A percentile compares a stretch with the other conserved stretches of the same genome.
Conservation (phyloP, 768 basidiomycete genomes). For the Tylopilus plumbeoviolaceoides region DNA sequence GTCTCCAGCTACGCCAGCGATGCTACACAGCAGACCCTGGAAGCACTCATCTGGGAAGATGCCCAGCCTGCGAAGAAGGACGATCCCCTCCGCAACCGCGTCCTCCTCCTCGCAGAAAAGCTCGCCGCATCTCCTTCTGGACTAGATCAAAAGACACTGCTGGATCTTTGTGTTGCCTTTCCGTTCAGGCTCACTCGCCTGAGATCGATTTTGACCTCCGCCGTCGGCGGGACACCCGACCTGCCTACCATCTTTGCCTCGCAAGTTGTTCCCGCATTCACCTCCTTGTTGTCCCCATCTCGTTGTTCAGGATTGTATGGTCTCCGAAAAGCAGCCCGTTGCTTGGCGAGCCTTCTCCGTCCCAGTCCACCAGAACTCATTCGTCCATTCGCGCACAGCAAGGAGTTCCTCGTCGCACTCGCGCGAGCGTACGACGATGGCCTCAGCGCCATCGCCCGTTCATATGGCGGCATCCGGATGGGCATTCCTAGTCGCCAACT, state of each 20-base stretch:
- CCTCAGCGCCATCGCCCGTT: constrained; percentile 48
- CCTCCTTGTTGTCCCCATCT: constrained; percentile 41
- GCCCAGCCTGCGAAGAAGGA: constrained; percentile 33
- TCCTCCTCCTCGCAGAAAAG: constrained; percentile 55
- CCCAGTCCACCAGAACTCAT: constrained; percentile 46
- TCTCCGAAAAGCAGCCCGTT: constrained; percentile 59
- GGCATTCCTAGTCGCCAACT: constrained; percentile 28
- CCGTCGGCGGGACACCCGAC: constrained; percentile 32
- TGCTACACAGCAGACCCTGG: constrained; percentile 47
- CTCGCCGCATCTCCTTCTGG: constrained; percentile 38
- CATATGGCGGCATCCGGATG: constrained; percentile 53
- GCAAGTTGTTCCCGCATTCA: constrained; percentile 58
- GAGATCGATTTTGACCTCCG: constrained; percentile 40
- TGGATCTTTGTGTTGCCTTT: constrained; percentile 63
- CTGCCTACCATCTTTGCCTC: constrained; percentile 33
- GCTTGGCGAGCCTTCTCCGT: constrained; percentile 51
- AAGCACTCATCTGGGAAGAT: constrained; percentile 56
- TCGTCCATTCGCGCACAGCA: constrained; percentile 49
- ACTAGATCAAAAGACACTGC: constrained; percentile 50
- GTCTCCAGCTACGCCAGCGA: constrained; percentile 57
- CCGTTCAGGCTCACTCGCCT: constrained; percentile 42
- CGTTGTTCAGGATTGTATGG: constrained; percentile 52
- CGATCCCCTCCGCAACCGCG: constrained; percentile 42
- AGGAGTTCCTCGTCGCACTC: constrained; percentile 50
- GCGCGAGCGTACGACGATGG: constrained; percentile 59